A percentile compares a stretch with the other conserved stretches of the same genome.
phyloP scores from a whole-genome alignment of 495 filamentous ascomycete genomes.

The Penicillium bovifimosum region DNA sequence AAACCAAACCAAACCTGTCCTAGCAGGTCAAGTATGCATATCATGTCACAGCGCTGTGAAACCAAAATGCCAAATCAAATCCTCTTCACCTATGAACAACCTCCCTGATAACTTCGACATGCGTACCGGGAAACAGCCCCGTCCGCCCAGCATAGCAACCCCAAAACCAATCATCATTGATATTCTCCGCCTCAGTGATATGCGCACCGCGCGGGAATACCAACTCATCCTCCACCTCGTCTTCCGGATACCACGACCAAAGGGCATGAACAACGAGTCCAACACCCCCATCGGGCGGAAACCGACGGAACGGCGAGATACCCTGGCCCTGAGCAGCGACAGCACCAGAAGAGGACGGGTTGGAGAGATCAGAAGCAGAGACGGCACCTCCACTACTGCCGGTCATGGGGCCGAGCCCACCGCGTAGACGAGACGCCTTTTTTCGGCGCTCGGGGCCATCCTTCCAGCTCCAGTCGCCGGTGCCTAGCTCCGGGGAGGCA shows the following conservation, averaged over 20 bases:
- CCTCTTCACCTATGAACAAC: conserved; percentile 14
- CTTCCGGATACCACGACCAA: conserved; percentile 69
- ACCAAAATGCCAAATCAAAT: background rate
- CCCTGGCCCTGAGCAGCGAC: conserved; percentile 9
- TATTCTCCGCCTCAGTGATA: conserved; percentile 70
- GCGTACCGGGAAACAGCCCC: conserved; percentile 71
- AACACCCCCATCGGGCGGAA: conserved; percentile 66
- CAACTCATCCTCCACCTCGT: conserved; percentile 63
- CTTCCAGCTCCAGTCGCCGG: conserved; percentile 47
- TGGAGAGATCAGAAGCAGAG: conserved; percentile 13
- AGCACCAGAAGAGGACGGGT: background rate
- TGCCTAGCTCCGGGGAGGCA: conserved; percentile 25
- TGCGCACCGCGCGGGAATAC: conserved; percentile 78
- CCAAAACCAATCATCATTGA: conserved; percentile 83
- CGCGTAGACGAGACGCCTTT: conserved; percentile 41
- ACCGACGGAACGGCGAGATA: conserved; percentile 29
- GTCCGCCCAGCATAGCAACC: conserved; percentile 70
- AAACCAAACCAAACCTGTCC: background rate
- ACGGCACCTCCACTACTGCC: conserved; percentile 1
- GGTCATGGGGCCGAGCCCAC: background rate
- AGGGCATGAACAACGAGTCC: conserved; percentile 56
- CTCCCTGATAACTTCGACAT: conserved; percentile 51
- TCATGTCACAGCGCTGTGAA: background rate
- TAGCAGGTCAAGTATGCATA: background rate
- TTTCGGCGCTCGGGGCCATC: conserved; percentile 44